Conservation (phyloP, 441 rosid genomes). For the Arabidopsis hybrid region DNA sequence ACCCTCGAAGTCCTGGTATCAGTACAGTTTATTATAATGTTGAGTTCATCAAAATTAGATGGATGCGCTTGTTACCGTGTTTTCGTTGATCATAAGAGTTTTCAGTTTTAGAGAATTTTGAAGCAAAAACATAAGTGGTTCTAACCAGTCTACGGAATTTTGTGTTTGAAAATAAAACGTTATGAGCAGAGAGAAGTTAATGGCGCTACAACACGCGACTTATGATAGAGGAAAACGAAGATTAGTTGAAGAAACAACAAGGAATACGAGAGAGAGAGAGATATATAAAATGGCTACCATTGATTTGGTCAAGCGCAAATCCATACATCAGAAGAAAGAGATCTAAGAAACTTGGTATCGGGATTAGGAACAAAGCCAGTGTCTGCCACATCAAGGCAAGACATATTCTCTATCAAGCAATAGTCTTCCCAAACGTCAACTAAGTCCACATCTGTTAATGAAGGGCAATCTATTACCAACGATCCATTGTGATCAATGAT, state of each 20-base stretch:
- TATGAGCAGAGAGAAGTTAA: background rate
- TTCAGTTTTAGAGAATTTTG: background rate
- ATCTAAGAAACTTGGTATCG: background rate
- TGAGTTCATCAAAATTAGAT: background rate
- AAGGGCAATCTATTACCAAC: conserved; percentile 1
- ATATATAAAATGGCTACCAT: conserved; percentile 1
- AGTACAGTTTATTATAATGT: background rate
- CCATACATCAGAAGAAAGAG: background rate
- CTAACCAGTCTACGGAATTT: background rate
- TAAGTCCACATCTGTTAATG: background rate
- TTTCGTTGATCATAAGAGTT: background rate
- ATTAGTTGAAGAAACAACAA: background rate
- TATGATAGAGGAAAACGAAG: background rate
- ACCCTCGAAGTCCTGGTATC: background rate
- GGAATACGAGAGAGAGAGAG: background rate
- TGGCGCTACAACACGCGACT: background rate
- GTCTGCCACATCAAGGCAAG: background rate
- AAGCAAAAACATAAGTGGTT: conserved; percentile 3
- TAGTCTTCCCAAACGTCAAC: too few relatives aligned
- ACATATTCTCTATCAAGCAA: conserved; percentile 11
- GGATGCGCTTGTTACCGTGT: background rate
- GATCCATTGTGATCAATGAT: background rate
- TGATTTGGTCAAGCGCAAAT: background rate
- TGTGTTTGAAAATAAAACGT: background rate
- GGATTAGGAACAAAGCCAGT: background rate